A percentile compares a stretch with the other conserved stretches of the same genome.
These are phyloP conservation scores for Elsinoe australis DNA, from an alignment of 2,329 filamentous ascomycete genomes.

Conservation along the genomic window DNA sequence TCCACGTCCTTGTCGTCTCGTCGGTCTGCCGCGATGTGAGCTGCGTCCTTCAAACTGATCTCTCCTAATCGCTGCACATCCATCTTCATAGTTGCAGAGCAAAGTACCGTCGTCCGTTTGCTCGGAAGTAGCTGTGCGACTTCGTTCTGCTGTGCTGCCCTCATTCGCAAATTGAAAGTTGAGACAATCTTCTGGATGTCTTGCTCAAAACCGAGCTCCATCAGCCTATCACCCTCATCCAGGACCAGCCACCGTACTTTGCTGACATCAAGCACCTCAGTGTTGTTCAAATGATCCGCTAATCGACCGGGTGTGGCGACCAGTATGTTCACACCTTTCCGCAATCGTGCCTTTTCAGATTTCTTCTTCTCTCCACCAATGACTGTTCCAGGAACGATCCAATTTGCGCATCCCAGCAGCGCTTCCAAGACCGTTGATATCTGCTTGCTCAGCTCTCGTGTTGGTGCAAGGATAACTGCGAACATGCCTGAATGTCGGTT, in stretches of 20 bases:
- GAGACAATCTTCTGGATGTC: conserved; percentile 82
- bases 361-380: conserved; percentile 66
- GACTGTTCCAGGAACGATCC: conserved; percentile 86
- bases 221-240: conserved; percentile 93
- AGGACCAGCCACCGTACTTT: conserved; percentile 89
- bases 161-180: conserved; percentile 62
- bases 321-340: conserved; percentile 91
- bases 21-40: conserved; percentile 64
- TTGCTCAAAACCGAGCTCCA: conserved; percentile 96
- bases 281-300: conserved; percentile 87
- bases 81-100: conserved; percentile 97
- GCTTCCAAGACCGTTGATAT: conserved; percentile 81
- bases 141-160: conserved; percentile 52
- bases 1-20: conserved; percentile 41
- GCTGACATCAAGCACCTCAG: conserved; percentile 77
- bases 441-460: conserved; percentile 88
- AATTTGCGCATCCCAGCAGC: conserved; percentile 79
- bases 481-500: conserved; percentile 84
- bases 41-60: conserved; percentile 87
- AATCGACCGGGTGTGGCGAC: conserved; percentile 90
- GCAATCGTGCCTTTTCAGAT: conserved; percentile 82
- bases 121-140: conserved; percentile 57
- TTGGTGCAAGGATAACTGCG: conserved; percentile 88
- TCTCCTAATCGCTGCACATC: conserved; percentile 89
- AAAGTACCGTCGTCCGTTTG: conserved; percentile 77